Percentiles rank a stretch among this genome's conserved stretches.
These are phyloP conservation scores for Mesembryanthemum crystallinum DNA, from an alignment of 148 eudicot genomes.

Conservation along the genomic window DNA sequence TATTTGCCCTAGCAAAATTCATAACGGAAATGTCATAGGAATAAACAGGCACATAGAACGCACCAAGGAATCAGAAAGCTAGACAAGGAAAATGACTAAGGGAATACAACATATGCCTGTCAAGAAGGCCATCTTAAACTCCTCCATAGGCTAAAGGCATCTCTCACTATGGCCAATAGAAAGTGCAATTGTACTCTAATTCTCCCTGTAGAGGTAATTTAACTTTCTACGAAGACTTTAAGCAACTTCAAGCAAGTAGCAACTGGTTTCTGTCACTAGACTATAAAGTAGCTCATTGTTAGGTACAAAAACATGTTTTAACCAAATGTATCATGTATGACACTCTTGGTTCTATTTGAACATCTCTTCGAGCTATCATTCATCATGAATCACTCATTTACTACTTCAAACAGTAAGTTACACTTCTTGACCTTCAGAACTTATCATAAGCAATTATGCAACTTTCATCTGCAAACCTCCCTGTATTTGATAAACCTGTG, in stretches of 20 bases:
- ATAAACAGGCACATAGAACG: not conserved
- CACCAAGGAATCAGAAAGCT: not conserved
- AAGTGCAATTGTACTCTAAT: not conserved
- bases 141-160: not conserved
- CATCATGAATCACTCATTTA: not conserved
- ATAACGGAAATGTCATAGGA: not conserved
- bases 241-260: not conserved
- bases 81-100: not conserved
- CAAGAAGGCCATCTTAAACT: not conserved
- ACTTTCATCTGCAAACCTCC: not conserved
- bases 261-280: not conserved
- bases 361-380: not conserved
- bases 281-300: not conserved
- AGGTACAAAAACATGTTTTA: not conserved
- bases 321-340: not conserved
- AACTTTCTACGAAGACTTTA: not conserved
- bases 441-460: not conserved
- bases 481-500: not conserved
- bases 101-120: not conserved
- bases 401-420: not conserved
- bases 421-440: not conserved
- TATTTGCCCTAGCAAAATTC: not conserved
- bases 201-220: not conserved
- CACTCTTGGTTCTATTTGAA: not conserved
- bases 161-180: not conserved